Evolutionary conservation across 176 grass and related monocot species (phyloP).

Genomic region (Hsuehochloa calcarea): DNA sequence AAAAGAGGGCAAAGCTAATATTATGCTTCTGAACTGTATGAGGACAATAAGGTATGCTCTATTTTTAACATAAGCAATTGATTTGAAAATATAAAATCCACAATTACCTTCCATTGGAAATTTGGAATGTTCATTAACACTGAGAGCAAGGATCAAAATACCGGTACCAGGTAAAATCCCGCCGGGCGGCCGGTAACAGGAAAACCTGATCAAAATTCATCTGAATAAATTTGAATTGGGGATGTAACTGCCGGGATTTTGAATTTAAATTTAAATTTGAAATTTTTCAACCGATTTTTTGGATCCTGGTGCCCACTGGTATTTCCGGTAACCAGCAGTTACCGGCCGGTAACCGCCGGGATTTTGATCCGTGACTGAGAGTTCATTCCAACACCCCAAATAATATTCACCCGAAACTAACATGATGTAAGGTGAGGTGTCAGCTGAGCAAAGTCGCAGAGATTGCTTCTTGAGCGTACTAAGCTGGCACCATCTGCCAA

Average conservation of each 20-base stretch:
- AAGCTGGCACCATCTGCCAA: constrained; percentile 4
- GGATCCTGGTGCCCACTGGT: too few species aligned
- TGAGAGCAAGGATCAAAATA: too few species aligned
- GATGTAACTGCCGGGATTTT: too few species aligned
- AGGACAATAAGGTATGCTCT: not conserved
- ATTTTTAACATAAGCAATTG: not conserved
- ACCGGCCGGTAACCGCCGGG: too few species aligned
- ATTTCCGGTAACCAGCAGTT: too few species aligned
- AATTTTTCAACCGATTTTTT: too few species aligned
- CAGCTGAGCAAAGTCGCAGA: not conserved
- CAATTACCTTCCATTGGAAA: constrained; percentile 1
- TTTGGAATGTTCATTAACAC: not conserved
- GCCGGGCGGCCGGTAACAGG: too few species aligned
- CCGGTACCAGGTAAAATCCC: too few species aligned
- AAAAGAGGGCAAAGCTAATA: not conserved
- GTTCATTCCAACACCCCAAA: not conserved
- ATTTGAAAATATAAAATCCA: not conserved
- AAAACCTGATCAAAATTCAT: too few species aligned
- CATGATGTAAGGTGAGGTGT: not conserved
- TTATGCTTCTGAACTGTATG: constrained; percentile 1
- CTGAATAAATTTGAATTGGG: too few species aligned
- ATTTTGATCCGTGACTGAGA: too few species aligned
- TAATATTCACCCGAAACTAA: not conserved
- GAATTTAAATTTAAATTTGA: too few species aligned
- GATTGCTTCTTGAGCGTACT: not conserved